These are phyloP conservation scores for Penicillium vulpinum DNA, from an alignment of 2,329 filamentous ascomycete species.

Conservation along the genomic window DNA sequence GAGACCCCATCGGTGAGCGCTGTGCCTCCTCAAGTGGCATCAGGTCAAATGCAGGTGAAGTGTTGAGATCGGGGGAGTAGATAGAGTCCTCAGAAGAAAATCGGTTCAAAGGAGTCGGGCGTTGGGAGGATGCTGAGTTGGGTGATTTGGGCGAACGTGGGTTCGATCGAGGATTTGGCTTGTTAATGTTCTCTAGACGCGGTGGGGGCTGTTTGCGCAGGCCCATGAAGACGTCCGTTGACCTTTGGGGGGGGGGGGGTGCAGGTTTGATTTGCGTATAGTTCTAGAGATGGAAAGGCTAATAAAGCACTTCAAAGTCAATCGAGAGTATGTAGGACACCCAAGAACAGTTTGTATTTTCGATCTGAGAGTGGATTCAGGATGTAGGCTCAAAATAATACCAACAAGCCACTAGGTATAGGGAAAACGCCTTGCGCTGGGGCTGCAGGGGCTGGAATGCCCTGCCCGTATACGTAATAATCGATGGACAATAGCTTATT, in stretches of 20 bases:
- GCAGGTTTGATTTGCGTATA: neutral
- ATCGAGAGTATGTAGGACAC: neutral
- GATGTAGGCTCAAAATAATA: neutral
- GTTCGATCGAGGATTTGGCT: conserved; percentile 31
- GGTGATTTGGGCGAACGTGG: conserved; percentile 38
- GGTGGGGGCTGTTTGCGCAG: conserved; percentile 42
- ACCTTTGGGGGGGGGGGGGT: neutral
- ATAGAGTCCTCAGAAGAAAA: conserved; percentile 34
- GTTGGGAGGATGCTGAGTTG: conserved; percentile 30
- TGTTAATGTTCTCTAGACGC: conserved; percentile 34
- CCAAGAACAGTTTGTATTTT: neutral
- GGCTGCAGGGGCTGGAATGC: neutral
- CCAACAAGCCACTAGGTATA: conserved; percentile 8
- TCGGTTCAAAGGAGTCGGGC: conserved; percentile 29
- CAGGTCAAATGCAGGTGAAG: conserved; percentile 39
- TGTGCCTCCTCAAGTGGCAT: conserved; percentile 42
- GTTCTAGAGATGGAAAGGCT: neutral
- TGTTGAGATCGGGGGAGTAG: conserved; percentile 41
- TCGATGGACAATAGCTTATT: neutral
- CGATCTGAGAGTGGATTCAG: neutral
- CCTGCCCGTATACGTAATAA: neutral
- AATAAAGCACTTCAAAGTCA: neutral
- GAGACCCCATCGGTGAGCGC: conserved; percentile 34
- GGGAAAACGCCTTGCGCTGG: conserved; percentile 14
- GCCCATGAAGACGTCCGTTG: conserved; percentile 35